Evolutionary conservation across 176 grass and related monocot genomes (phyloP).

Genomic region (Zea luxurians): DNA sequence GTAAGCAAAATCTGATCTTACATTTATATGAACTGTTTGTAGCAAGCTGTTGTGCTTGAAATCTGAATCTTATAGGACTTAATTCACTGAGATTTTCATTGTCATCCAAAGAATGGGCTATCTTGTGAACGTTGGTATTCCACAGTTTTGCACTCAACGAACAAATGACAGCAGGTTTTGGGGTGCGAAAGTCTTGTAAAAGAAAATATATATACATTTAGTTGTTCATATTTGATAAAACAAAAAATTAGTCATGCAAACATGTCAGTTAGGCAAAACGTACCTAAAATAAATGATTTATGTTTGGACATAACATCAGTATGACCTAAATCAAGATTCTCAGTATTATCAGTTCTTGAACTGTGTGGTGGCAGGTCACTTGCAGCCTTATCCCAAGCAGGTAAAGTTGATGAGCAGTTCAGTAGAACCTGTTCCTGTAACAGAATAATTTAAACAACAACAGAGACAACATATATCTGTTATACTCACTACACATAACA

Average conservation of each 20-base stretch:
- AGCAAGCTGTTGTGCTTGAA: constrained; percentile 10
- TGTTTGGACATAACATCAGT: constrained; percentile 28
- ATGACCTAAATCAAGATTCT: constrained; percentile 20
- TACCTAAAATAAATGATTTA: constrained; percentile 44
- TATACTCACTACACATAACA: constrained; percentile 4
- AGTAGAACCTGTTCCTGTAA: constrained; percentile 64
- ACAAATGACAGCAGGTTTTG: constrained; percentile 57
- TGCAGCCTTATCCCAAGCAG: constrained; percentile 59
- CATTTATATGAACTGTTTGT: constrained; percentile 36
- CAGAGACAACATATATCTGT: constrained; percentile 15
- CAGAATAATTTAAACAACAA: background rate
- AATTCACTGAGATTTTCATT: background rate
- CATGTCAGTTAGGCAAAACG: constrained; percentile 7
- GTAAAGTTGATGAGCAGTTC: constrained; percentile 34
- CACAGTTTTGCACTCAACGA: background rate
- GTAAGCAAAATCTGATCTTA: constrained; percentile 24
- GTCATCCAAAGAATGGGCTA: constrained; percentile 25
- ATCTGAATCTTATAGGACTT: background rate
- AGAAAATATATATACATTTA: constrained; percentile 19
- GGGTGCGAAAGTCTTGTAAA: constrained; percentile 58
- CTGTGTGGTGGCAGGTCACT: constrained; percentile 34
- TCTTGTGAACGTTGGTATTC: constrained; percentile 31
- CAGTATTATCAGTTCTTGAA: constrained; percentile 22
- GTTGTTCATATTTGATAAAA: background rate
- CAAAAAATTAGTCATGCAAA: background rate